Evolutionary conservation across 1,284 basidiomycete species (phyloP).

Genomic region (Apiotrichum sp.): DNA sequence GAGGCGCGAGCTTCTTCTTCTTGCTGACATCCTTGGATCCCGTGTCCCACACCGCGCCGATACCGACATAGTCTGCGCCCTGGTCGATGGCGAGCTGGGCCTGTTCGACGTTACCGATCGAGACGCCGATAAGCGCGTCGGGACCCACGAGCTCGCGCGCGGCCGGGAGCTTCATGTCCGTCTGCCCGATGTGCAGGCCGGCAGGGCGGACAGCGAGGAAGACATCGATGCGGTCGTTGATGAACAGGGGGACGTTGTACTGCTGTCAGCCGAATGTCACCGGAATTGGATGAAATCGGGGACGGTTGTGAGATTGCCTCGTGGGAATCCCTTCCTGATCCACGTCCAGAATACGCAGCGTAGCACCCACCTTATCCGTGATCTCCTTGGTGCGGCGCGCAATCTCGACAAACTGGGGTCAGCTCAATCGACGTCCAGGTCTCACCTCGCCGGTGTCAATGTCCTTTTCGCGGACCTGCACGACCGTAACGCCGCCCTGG

Average conservation of each 20-base stretch:
- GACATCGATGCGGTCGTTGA: constrained; percentile 88
- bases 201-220: constrained; percentile 68
- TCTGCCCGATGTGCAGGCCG: constrained; percentile 87
- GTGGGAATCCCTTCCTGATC: neutral
- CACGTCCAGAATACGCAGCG: constrained; percentile 6
- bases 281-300: too few relatives aligned
- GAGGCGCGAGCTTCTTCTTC: constrained; percentile 57
- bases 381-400: constrained; percentile 65
- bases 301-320: too few relatives aligned
- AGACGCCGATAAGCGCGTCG: constrained; percentile 71
- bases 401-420: constrained; percentile 66
- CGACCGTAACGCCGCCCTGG: constrained; percentile 77
- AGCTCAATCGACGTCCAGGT: neutral
- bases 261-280: constrained; percentile 15
- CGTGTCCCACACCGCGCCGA: constrained; percentile 73
- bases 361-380: constrained; percentile 55
- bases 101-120: constrained; percentile 65
- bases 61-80: constrained; percentile 74
- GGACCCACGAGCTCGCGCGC: constrained; percentile 67
- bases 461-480: constrained; percentile 82
- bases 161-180: constrained; percentile 69
- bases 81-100: constrained; percentile 53
- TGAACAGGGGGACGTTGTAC: constrained; percentile 77
- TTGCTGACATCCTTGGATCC: constrained; percentile 61
- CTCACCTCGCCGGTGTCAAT: constrained; percentile 62